Evolutionary conservation across 2,329 filamentous ascomycete species (phyloP), one percentile per base, ranked within the genome.

Genomic region (Aspergillus hiratsukae): DNA sequence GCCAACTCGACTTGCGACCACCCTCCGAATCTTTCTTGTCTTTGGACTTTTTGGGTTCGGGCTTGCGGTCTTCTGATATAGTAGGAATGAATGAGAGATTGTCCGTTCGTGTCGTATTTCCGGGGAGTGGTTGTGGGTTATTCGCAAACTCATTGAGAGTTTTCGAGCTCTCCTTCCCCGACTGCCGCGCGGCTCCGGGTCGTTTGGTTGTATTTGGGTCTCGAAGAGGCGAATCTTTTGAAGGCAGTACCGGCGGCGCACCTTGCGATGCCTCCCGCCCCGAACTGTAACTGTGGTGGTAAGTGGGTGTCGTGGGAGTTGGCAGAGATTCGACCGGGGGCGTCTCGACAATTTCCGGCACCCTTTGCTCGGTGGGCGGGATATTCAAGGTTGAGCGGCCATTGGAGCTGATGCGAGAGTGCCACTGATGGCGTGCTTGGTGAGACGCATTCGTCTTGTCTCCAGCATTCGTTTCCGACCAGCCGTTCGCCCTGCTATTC

Each of bases 61-160:
- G 66, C 65, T 88, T 90, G 71, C 85, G 88, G 53, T 94, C 89
- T 56, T 92, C 89, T 1, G 78, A 66, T 65, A 89, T 78, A 0
- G 87, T 93, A 0, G 91, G 90, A 52, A 94, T 91, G 63, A 91
- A 88, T 0, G 90, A 91, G 14, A 95, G 77, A 50, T 81, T 85
- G 71, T 94, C 91, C 1, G 90, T 93, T 48, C 89, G 83, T 7
- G 83, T 87, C 55, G 80, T 84, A 54, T 85, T 86, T 11, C 88
- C 88, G 23, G 88, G 86, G 2, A 93, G 75, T 28, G 85, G 79
- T n/a, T 89, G 85, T 3, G 88, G 84, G 58, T 83, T 81, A 29
- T 83, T 83, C 9, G 82, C 79, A 61, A 89, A 81, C 29, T 92
- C 87, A 61, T 86, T 85, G 21, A 87, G 76, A 1, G 80, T 83